Evolutionary conservation across 2,329 filamentous ascomycete genomes (phyloP).

Genomic region (Scedosporium aurantiacum): DNA sequence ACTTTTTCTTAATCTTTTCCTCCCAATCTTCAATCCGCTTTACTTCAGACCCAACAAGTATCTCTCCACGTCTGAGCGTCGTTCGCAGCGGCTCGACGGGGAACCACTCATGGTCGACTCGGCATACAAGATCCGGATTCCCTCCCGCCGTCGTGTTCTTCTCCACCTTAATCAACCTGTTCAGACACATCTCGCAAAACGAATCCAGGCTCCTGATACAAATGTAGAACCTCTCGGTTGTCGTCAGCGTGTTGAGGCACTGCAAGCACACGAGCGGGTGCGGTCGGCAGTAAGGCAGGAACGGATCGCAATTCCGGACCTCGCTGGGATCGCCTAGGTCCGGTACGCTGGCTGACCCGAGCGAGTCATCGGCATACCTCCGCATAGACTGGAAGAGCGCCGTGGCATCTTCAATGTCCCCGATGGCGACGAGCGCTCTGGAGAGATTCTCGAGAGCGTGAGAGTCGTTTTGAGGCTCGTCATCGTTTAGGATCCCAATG

Average conservation of each 20-base stretch:
- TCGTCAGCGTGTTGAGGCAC: conserved; percentile 23
- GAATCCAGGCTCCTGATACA: conserved; percentile 28
- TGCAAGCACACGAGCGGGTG: conserved; percentile 25
- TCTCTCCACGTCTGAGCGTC: conserved; percentile 25
- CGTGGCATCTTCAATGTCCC: conserved; percentile 23
- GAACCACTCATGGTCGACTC: conserved; percentile 28
- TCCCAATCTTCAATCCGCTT: conserved; percentile 25
- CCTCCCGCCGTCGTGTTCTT: conserved; percentile 20
- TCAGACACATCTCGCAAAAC: conserved; percentile 24
- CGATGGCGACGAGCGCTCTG: conserved; percentile 25
- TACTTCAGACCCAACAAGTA: conserved; percentile 21
- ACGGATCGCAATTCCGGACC: conserved; percentile 18
- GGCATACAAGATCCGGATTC: conserved; percentile 20
- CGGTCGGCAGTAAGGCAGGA: conserved; percentile 24
- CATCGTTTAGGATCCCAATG: conserved; percentile 26
- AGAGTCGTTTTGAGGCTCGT: conserved; percentile 29
- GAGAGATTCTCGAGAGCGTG: conserved; percentile 30
- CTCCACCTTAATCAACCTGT: conserved; percentile 14
- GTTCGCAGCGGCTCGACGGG: conserved; percentile 23
- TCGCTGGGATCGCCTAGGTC: conserved; percentile 16
- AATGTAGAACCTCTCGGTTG: conserved; percentile 21
- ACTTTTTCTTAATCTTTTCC: conserved; percentile 19
- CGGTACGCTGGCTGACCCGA: conserved; percentile 16
- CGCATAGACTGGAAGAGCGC: conserved; percentile 29
- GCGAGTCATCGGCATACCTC: conserved; percentile 17